Evolutionary conservation across 345 rosid species (phyloP).

Genomic region (Populus euphratica): DNA sequence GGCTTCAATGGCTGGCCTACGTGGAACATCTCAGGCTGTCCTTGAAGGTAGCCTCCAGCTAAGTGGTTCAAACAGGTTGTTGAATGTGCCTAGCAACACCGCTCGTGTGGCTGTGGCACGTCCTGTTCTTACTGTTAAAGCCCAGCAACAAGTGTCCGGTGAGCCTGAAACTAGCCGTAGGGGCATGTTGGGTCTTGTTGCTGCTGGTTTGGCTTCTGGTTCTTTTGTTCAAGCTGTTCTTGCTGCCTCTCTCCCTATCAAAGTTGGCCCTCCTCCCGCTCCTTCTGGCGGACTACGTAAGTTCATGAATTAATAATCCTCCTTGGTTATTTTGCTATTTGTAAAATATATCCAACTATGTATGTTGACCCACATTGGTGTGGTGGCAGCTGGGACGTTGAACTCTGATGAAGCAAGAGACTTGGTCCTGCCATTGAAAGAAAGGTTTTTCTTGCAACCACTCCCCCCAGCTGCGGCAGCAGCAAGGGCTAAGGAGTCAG

Average conservation of each 20-base stretch:
- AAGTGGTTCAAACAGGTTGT: slow-evolving; percentile 50
- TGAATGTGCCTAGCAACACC: slow-evolving; percentile 22
- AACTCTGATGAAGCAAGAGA: slow-evolving; percentile 94
- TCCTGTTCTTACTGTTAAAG: slow-evolving; percentile 46
- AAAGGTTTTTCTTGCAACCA: slow-evolving; percentile 73
- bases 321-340: neutral
- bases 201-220: slow-evolving; percentile 61
- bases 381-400: slow-evolving; percentile 77
- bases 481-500: slow-evolving; percentile 75
- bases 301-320: slow-evolving; percentile 22
- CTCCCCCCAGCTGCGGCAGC: slow-evolving; percentile 63
- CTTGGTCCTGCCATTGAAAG: slow-evolving; percentile 42
- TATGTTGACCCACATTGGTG: too few relatives aligned
- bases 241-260: slow-evolving; percentile 67
- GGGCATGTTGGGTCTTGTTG: slow-evolving; percentile 65
- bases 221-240: slow-evolving; percentile 71
- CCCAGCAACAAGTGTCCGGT: slow-evolving; percentile 41
- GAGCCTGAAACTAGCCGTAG: slow-evolving; percentile 72
- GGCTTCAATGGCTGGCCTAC: slow-evolving; percentile 74
- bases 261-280: slow-evolving; percentile 85
- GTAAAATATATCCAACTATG: too few relatives aligned
- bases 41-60: slow-evolving; percentile 65
- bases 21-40: slow-evolving; percentile 61
- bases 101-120: slow-evolving; percentile 31
- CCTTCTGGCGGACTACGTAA: slow-evolving; percentile 94